Evolutionary conservation across 352 stramenopile genomes (phyloP), one percentile per base, ranked within the genome.

Genomic region (Globisporangium irregulare): DNA sequence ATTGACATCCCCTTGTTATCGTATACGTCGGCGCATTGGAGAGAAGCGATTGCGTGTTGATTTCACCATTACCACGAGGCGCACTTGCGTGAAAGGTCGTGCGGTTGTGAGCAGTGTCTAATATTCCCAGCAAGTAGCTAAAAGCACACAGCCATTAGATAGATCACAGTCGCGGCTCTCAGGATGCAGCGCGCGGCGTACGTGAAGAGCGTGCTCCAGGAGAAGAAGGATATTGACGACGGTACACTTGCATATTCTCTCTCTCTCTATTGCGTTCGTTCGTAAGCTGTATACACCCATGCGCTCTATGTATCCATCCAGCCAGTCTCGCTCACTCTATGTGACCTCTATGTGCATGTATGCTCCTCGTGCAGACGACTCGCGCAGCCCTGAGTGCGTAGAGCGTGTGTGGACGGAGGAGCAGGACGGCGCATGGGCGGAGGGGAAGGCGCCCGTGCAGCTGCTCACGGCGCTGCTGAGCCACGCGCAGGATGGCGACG

Each of bases 401-500:
- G 78, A 90, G 46, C 77, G 76, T 24, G 74, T 86, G 18, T 93
- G 85, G 81, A 73, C 79, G 29, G 84, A 91, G 20, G 72, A 88
- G 15, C 74, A 82, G 8, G 81, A 93, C 34, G 82, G 80, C 6
- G 85, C 78, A 12, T 91, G 79, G 86, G 85, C 81, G 5, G 66
- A 67, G 14, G 84, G 83, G 25, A 92, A 93, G 54, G 80, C 81
- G 6, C 74, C 82, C 0, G 67, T 92, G 68, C 74, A 68, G 64
- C 71, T 89, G 54, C 71, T 90, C 22, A 91, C 76, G 25, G 76
- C 72, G 59, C 84, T 90, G 55, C 67, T 90, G 41, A 75, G 76
- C 69, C 75, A 82, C 64, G 69, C 84, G 12, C 77, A 93, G 54
- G 85, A 91, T 41, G 67, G 76, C 50, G 70, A 95, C 57, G 69